Evolutionary conservation across 148 eudicot species (phyloP), one percentile per base, ranked within the genome.

Genomic region (Tetragonia tetragonoides): DNA sequence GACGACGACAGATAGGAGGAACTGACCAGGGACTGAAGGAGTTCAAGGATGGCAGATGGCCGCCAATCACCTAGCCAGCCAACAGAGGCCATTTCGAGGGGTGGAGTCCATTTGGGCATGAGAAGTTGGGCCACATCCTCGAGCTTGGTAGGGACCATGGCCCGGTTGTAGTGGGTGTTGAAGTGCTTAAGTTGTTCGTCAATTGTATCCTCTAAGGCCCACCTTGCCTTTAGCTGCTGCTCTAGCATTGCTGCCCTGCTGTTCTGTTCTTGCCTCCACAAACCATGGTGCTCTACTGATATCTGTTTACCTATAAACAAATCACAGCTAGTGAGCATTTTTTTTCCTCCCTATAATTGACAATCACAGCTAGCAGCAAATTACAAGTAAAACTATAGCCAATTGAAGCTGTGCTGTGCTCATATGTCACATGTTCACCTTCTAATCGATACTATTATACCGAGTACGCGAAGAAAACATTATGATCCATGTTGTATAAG

Each of bases 31-130:
- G 92, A 81, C 20, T 78, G 79, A 23, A 93, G 89, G 39, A 95
- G 88, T 82, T 88, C 93, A 66, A 95, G 87, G 68, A 93, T 86
- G 75, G 92, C 76, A 42, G 97, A 84, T 18, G 99, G 99, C 65
- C 99, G 79, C 97, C 97, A 95, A 73, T 95, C 99, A 17, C 99
- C 99, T 6, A 93, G 76, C 99, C 99, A 95, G 12, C 91, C 82
- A 41, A 90, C 41, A 54, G 91, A 82, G 1, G 89, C 87, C 78
- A 90, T 80, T 74, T 95, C 99, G 0, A 83, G 90, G 38, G 99
- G 84, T 3, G 90, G 83, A 42, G 89, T 76, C 86, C 89, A 83
- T 67, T 89, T 89, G 60, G 97, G 99, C 87, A 87, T 85, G 57
- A 95, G 78, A 34, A 93, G 83, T 56, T 85, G 85, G n/a, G 92